Conservation (phyloP, 306 rosid species). For the Mimosa pudica region DNA sequence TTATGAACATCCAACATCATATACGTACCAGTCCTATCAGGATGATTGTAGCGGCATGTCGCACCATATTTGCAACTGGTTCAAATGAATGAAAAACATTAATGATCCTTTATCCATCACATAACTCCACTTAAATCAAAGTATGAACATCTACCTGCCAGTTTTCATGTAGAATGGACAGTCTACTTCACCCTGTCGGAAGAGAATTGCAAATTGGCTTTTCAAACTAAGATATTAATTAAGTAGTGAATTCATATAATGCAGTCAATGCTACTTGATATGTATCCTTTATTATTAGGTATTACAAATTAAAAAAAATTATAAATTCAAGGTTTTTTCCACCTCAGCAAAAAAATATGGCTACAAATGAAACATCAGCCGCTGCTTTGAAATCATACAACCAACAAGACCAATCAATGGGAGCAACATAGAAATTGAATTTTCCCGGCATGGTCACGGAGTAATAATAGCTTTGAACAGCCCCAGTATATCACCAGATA, state of each 20-base stretch:
- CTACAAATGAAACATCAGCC: slow-evolving; percentile 25
- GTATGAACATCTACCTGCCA: slow-evolving; percentile 66
- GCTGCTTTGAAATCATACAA: slow-evolving; percentile 15
- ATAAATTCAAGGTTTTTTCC: neutral
- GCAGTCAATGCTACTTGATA: slow-evolving; percentile 4
- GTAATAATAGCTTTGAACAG: neutral
- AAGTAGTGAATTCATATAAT: slow-evolving; percentile 20
- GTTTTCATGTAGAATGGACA: slow-evolving; percentile 99
- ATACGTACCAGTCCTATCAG: slow-evolving; percentile 75
- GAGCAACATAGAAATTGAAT: slow-evolving; percentile 8
- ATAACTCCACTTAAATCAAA: slow-evolving; percentile 29
- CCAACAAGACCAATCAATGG: slow-evolving; percentile 22
- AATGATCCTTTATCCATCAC: slow-evolving; percentile 32
- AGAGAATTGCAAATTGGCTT: slow-evolving; percentile 35
- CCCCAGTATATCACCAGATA: slow-evolving; percentile 18
- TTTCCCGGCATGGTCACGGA: slow-evolving; percentile 9
- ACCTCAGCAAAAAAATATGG: neutral
- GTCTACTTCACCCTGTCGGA: slow-evolving; percentile 86
- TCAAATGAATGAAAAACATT: slow-evolving; percentile 38
- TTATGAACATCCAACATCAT: slow-evolving; percentile 32
- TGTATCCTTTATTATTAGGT: slow-evolving; percentile 2
- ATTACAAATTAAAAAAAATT: slow-evolving; percentile 12
- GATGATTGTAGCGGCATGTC: slow-evolving; percentile 95
- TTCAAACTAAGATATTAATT: slow-evolving; percentile 8
- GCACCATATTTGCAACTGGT: slow-evolving; percentile 92